Evolutionary conservation across 805 yeast species (phyloP).

Genomic region (Ogataea neopini): DNA sequence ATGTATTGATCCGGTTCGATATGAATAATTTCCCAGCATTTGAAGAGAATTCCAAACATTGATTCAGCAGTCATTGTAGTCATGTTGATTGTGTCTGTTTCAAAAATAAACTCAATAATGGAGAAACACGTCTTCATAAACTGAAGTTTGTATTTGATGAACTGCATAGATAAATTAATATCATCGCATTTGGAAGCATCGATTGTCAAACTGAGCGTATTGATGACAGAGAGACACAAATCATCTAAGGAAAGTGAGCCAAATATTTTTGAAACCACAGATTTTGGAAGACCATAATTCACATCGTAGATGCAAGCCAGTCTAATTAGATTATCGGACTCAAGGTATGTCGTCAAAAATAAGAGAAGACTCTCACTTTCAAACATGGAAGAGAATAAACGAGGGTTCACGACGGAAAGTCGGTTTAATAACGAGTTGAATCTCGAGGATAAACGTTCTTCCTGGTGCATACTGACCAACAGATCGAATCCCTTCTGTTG

Average conservation of each 20-base stretch:
- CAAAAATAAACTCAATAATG: slow-evolving; percentile 14
- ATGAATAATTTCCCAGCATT: slow-evolving; percentile 25
- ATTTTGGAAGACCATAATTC: slow-evolving; percentile 3
- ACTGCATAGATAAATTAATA: slow-evolving; percentile 33
- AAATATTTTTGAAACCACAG: slow-evolving; percentile 12
- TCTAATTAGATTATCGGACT: slow-evolving; percentile 33
- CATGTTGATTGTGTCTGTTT: slow-evolving; percentile 10
- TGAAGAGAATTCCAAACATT: slow-evolving; percentile 27
- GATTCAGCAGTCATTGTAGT: slow-evolving; percentile 23
- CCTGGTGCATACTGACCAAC: slow-evolving; percentile 8
- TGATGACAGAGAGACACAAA: slow-evolving; percentile 26
- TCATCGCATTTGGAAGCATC: slow-evolving; percentile 32
- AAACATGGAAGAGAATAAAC: slow-evolving; percentile 26
- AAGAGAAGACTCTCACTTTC: slow-evolving; percentile 13
- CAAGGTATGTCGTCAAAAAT: slow-evolving; percentile 19
- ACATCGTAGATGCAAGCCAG: slow-evolving; percentile 23
- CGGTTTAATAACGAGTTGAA: slow-evolving; percentile 27
- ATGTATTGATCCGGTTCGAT: slow-evolving; percentile 14
- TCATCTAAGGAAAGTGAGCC: slow-evolving; percentile 24
- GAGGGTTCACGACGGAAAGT: slow-evolving; percentile 26
- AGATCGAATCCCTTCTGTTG: slow-evolving; percentile 25
- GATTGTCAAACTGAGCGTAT: slow-evolving; percentile 22
- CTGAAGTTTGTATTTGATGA: slow-evolving; percentile 27
- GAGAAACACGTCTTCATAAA: slow-evolving; percentile 26
- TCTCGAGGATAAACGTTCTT: slow-evolving; percentile 18